A percentile compares a stretch with the other conserved stretches of the same genome.
Conservation (phyloP, 2,329 filamentous ascomycete species). For the Colletotrichum musae region DNA sequence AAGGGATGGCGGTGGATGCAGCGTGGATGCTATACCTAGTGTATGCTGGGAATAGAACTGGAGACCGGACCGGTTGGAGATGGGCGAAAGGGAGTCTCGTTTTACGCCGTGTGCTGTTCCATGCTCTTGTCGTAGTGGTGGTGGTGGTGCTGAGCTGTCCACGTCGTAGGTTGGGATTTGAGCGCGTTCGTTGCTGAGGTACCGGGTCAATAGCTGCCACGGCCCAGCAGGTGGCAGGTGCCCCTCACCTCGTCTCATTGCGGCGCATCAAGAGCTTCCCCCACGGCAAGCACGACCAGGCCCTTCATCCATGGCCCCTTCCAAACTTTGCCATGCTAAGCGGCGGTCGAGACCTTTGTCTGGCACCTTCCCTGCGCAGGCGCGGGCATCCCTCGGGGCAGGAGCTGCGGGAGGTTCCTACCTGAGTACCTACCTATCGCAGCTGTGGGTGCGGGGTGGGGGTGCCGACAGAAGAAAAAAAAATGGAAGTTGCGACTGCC, state of each 20-base stretch:
- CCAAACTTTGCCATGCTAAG: constrained; percentile 13
- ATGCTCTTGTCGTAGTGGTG: not conserved
- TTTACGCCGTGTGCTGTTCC: not conserved
- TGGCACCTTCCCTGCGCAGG: constrained; percentile 4
- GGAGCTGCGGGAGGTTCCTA: not conserved
- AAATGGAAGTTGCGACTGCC: constrained; percentile 6
- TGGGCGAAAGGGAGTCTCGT: too few relatives aligned
- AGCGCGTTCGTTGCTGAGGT: not conserved
- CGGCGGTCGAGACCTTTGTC: constrained; percentile 25
- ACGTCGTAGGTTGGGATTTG: too few relatives aligned
- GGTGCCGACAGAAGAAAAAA: not conserved
- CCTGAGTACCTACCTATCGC: not conserved
- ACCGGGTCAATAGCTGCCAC: too few relatives aligned
- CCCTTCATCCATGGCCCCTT: not conserved
- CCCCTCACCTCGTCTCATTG: constrained; percentile 25
- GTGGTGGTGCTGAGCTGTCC: not conserved
- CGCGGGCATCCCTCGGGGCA: not conserved
- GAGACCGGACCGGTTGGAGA: not conserved
- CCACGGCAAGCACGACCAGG: not conserved
- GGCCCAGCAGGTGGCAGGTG: not conserved
- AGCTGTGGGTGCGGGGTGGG: constrained; percentile 1
- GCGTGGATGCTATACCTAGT: constrained; percentile 5
- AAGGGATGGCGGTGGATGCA: constrained; percentile 11
- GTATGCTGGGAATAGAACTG: constrained; percentile 14
- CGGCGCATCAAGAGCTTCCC: constrained; percentile 20